A percentile compares a stretch with the other conserved stretches of the same genome.
Conservation (phyloP, 2,329 filamentous ascomycete species). For the Erysiphe pulchra region DNA sequence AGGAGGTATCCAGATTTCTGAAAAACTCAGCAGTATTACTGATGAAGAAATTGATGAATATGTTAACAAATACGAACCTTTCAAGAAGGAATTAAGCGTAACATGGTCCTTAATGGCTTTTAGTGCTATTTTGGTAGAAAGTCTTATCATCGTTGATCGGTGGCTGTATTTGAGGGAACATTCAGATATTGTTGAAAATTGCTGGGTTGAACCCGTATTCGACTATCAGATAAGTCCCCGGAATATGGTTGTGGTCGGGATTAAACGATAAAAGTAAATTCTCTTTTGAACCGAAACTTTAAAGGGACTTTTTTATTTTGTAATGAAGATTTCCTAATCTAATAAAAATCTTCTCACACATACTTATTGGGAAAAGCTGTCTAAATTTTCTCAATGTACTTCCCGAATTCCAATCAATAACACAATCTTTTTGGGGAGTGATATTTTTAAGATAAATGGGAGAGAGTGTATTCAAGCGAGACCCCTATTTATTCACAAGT, state of each 20-base stretch:
- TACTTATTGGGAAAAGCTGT: no score
- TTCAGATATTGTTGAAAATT: conserved; percentile 36
- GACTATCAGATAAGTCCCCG: conserved; percentile 66
- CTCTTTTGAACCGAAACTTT: no score
- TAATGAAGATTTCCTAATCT: no score
- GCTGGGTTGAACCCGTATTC: conserved; percentile 87
- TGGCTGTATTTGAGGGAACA: conserved; percentile 76
- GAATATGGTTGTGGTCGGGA: conserved; percentile 78
- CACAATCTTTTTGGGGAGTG: no score
- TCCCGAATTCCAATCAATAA: no score
- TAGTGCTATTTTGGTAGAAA: conserved; percentile 70
- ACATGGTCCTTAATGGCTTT: conserved; percentile 95
- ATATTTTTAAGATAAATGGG: no score
- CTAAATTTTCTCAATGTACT: no score
- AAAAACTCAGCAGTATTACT: conserved; percentile 40
- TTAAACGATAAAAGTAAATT: conserved; percentile 26
- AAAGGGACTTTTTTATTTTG: no score
- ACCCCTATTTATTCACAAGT: no score
- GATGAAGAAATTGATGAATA: conserved; percentile 56
- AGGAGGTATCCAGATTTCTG: conserved; percentile 28
- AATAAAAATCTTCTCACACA: no score
- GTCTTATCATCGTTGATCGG: conserved; percentile 68
- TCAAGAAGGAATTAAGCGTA: conserved; percentile 60
- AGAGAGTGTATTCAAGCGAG: no score
- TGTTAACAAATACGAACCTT: conserved; percentile 31